Evolutionary conservation across 257 asterid genomes (phyloP).

Genomic region (Solanum clarkiae): DNA sequence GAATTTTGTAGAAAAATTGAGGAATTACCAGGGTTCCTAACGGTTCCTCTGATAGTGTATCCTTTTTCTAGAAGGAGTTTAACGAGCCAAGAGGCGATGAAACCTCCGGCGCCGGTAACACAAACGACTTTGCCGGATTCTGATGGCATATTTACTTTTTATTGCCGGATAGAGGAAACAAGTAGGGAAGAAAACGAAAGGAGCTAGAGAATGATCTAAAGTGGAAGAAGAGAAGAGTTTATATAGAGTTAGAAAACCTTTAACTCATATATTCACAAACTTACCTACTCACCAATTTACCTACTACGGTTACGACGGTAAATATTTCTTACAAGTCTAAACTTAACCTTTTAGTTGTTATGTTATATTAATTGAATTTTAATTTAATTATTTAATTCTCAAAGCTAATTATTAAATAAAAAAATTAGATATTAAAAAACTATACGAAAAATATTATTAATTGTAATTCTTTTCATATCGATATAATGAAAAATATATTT

Average conservation of each 20-base stretch:
- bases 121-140: conserved; percentile 61
- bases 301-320: not conserved
- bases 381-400: too few species aligned
- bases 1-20: not conserved
- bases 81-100: conserved; percentile 97
- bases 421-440: too few species aligned
- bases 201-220: not conserved
- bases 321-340: not conserved
- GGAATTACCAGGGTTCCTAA: conserved; percentile 72
- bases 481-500: too few species aligned
- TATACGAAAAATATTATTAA: too few species aligned
- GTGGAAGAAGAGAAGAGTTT: not conserved
- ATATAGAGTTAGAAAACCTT: not conserved
- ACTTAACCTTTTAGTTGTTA: too few species aligned
- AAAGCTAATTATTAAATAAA: too few species aligned
- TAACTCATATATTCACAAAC: not conserved
- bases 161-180: not conserved
- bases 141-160: conserved; percentile 38
- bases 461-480: too few species aligned
- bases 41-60: conserved; percentile 82
- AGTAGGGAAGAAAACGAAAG: not conserved
- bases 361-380: too few species aligned
- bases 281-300: not conserved
- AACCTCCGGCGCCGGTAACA: conserved; percentile 98
- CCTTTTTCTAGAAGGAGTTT: conserved; percentile 77